Base-by-base conservation (phyloP, 1,139 yeast genomes). In the Taphrina betulina region DNA sequence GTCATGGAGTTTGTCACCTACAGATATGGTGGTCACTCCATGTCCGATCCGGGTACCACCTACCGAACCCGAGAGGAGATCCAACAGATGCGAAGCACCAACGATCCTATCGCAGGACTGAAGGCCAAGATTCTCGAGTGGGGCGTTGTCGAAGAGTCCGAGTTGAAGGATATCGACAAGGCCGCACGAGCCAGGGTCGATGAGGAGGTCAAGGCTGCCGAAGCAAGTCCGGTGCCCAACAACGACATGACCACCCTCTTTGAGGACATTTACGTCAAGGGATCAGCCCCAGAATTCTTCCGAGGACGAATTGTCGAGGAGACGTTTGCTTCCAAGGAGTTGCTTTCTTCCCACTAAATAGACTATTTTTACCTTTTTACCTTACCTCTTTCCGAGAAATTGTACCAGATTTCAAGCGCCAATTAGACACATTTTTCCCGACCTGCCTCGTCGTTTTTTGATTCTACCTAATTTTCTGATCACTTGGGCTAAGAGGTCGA, bases 1-100 rank as follows among this genome's bases (percentile, higher is more conserved):
- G 96, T 92, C 58, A 71, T 92, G 67, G 98, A 92, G 78, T 92
- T 85, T 75, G 96, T 90, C 78, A 92, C 98, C 66, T 92, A 92
- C 78, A 85, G 98, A 80, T 92, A 92, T 73, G 97, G 98, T 78
- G 98, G 98, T 72, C 98, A 92, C 81, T 92, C 98, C 33, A 52
- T 57, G 54, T 45, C 53, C 17, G 57, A 50, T 34, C 60, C 53
- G n/a, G 48, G 58, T 38, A 52, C 58, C 24, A 45, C 58, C 8
- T 58, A 48, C 57, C 52, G 62, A 51, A 92, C 98, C 71, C 89
- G 98, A 78, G 98, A 92, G 77, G 98, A 92, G 78, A 95, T 92
- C 66, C 97, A 90, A 77, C 94, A 92, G 79, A 90, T 92, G 96
- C 85, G 98, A 79, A 88, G 96, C 48, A 85, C 90, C 78, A 89